Base-by-base conservation (phyloP, 176 grass and related monocot genomes). In the Thalia dealbata region DNA sequence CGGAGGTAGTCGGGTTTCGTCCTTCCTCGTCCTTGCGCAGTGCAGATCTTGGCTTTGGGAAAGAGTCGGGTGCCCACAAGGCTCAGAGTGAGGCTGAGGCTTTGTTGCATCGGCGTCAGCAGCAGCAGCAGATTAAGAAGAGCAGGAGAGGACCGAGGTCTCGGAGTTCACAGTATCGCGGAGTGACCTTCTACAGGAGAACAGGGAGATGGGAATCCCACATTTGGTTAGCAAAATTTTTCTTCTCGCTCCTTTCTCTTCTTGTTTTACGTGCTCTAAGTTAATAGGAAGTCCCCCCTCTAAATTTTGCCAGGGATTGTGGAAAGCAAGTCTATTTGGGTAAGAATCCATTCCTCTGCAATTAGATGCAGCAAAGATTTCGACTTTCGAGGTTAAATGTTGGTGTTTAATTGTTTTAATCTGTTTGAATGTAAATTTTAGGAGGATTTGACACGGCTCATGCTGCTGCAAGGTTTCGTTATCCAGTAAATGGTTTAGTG, bases 161-260 rank as follows among this genome's bases (percentile, higher is more conserved):
- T 14, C 83, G 95, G 6, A 99, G 90, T 79, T 99, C 95, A 70
- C 95, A 99, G 78, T 99, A 99, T 74, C 70, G 95, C 42, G 95
- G 95, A 64, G 95, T 99, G 77, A 99, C 95, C 73, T 99, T 93
- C 90, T 99, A 99, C 80, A 46, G 95, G 74, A 77, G 95, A 70
- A 99, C 95, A 13, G 95, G 95, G 8, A 84, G 95, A 30, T 99
- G 95, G 95, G 95, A 99, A 75, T 99, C 95, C 25, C 95, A 99
- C 75, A 99, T 99, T 65, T 99, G 95, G 95, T 99, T 35, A 67
- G 70, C 54, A 50, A 70, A 15, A 61, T 50, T 19, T 76, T 59
- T 25, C 27, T 60, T 19, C 66, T n/a, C 70, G 15, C 32, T 55
- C 10, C 24, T 26, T 27, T 45, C 38, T 78, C 18, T 78, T 78